A percentile compares a stretch with the other conserved stretches of the same genome.
phyloP scores from a whole-genome alignment of 257 asterid genomes.

The Solanum phureja region DNA sequence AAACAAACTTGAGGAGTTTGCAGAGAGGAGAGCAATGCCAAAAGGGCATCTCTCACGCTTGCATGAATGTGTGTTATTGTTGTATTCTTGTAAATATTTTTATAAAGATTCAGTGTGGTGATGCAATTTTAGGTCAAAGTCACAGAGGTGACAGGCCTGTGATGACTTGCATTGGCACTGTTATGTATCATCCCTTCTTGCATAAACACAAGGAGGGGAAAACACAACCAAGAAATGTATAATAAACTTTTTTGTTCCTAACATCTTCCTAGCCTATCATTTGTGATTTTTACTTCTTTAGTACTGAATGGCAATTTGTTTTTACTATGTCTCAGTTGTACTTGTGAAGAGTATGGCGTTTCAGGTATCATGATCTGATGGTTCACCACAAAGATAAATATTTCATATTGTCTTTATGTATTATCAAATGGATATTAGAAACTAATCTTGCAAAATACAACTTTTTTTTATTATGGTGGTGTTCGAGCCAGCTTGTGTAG shows the following conservation, averaged over 20 bases:
- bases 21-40: slow-evolving; percentile 35
- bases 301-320: not conserved
- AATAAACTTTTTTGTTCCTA: slow-evolving; percentile 29
- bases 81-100: slow-evolving; percentile 25
- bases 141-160: slow-evolving; percentile 79
- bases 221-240: slow-evolving; percentile 30
- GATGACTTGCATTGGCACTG: slow-evolving; percentile 32
- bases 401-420: not conserved
- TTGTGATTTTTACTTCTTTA: not conserved
- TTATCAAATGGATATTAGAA: not conserved
- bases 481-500: not conserved
- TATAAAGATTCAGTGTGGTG: slow-evolving; percentile 22
- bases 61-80: slow-evolving; percentile 30
- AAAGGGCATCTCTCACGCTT: slow-evolving; percentile 31
- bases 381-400: not conserved
- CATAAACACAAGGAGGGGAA: slow-evolving; percentile 23
- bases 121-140: slow-evolving; percentile 79
- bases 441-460: not conserved
- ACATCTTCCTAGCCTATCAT: slow-evolving; percentile 8
- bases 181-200: slow-evolving; percentile 41
- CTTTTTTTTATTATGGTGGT: not conserved
- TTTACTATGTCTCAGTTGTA: not conserved
- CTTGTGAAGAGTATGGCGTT: not conserved
- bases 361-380: not conserved
- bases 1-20: slow-evolving; percentile 20